Evolutionary conservation across 2,329 filamentous ascomycete genomes (phyloP).

Genomic region (Diaporthe sp.): DNA sequence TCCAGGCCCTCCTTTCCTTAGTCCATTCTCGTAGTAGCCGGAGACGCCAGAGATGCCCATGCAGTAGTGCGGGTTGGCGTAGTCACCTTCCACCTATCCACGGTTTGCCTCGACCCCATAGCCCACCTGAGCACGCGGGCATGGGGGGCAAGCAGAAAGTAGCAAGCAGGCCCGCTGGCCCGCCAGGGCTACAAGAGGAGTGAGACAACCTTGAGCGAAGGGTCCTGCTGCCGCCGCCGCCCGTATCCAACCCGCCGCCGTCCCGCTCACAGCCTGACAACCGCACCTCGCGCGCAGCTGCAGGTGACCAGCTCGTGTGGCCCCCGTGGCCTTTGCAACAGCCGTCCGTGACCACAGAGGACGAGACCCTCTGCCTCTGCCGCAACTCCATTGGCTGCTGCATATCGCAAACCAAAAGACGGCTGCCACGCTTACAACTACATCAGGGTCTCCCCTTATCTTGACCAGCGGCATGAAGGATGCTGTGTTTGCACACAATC

Average conservation of each 20-base stretch:
- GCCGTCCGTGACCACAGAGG: slow-evolving; percentile 36
- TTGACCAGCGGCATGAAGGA: slow-evolving; percentile 33
- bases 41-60: slow-evolving; percentile 4
- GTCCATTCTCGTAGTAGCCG: slow-evolving; percentile 11
- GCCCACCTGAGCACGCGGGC: slow-evolving; percentile 18
- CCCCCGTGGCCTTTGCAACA: slow-evolving; percentile 22
- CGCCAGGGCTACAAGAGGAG: background rate
- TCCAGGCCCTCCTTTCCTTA: slow-evolving; percentile 8
- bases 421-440: slow-evolving; percentile 19
- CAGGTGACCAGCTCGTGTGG: slow-evolving; percentile 37
- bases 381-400: background rate
- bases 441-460: slow-evolving; percentile 33
- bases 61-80: slow-evolving; percentile 20
- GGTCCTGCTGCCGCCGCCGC: background rate
- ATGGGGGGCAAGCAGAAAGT: background rate
- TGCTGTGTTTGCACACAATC: background rate
- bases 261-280: background rate
- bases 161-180: background rate
- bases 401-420: background rate
- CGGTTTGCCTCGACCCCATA: background rate
- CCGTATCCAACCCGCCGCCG: background rate
- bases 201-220: background rate
- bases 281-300: slow-evolving; percentile 23
- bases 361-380: background rate
- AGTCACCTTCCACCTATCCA: slow-evolving; percentile 16